Conservation (phyloP, 2,329 filamentous ascomycete species). For the Pseudogymnoascus sp. region DNA sequence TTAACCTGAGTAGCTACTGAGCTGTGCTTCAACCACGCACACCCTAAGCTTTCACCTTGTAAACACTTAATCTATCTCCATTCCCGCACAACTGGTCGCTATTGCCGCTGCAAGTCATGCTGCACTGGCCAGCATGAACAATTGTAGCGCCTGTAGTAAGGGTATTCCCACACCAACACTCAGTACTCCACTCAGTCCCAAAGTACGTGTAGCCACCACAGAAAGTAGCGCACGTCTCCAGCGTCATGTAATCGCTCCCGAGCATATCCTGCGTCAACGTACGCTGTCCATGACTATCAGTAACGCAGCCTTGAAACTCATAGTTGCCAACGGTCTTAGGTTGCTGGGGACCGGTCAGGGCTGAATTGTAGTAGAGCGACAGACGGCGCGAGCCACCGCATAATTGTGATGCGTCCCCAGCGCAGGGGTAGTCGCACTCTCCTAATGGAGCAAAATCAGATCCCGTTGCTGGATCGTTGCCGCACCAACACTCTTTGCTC, state of each 20-base stretch:
- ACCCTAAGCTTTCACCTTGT: constrained; percentile 13
- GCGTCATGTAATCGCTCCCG: constrained; percentile 26
- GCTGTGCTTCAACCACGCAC: background rate
- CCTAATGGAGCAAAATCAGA: background rate
- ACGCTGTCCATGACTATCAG: constrained; percentile 21
- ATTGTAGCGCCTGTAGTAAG: constrained; percentile 19
- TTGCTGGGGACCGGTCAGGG: background rate
- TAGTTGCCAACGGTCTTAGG: constrained; percentile 18
- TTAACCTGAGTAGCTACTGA: background rate
- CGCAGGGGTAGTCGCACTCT: background rate
- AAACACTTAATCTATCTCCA: constrained; percentile 23
- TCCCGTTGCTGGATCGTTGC: background rate
- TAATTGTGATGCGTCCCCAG: background rate
- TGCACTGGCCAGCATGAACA: constrained; percentile 19
- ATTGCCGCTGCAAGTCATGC: constrained; percentile 26
- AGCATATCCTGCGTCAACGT: constrained; percentile 21
- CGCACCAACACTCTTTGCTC: constrained; percentile 21
- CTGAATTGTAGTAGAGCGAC: background rate
- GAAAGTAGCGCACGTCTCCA: constrained; percentile 27
- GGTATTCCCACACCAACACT: constrained; percentile 31
- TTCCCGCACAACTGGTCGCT: constrained; percentile 30
- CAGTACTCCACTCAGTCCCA: constrained; percentile 34
- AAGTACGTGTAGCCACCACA: constrained; percentile 29
- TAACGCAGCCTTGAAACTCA: constrained; percentile 27
- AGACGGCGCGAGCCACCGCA: background rate